Evolutionary conservation across 2,329 filamentous ascomycete genomes (phyloP).

Genomic region (Nakataea oryzae): DNA sequence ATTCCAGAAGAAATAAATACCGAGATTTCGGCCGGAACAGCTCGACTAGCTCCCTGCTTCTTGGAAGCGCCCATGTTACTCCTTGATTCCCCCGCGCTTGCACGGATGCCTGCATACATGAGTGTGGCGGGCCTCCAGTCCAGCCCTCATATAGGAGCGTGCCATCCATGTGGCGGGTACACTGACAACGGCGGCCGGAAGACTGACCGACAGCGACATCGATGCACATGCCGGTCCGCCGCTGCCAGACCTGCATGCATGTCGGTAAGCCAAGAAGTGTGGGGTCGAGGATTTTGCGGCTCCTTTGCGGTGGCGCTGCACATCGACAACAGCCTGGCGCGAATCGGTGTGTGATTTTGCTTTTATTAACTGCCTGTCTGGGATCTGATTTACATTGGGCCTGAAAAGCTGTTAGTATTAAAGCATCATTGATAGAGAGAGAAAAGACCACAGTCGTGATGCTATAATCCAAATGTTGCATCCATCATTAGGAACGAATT

Average conservation of each 20-base stretch:
- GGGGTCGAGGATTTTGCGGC: neutral
- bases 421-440: too few species aligned
- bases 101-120: neutral
- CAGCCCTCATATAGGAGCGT: too few species aligned
- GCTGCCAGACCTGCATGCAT: neutral
- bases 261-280: neutral
- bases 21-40: neutral
- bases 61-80: neutral
- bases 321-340: neutral
- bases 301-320: neutral
- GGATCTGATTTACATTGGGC: too few species aligned
- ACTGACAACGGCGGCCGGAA: neutral
- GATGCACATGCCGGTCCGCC: neutral
- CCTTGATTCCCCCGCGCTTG: neutral
- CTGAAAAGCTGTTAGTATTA: too few species aligned
- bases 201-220: neutral
- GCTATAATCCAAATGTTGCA: too few species aligned
- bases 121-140: neutral
- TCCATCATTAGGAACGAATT: too few species aligned
- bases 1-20: neutral
- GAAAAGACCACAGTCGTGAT: too few species aligned
- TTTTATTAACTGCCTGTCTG: too few species aligned
- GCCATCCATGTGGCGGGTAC: neutral
- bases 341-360: neutral
- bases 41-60: neutral